Conservation (phyloP, 1,139 yeast genomes). For the Suhomyces maxii region DNA sequence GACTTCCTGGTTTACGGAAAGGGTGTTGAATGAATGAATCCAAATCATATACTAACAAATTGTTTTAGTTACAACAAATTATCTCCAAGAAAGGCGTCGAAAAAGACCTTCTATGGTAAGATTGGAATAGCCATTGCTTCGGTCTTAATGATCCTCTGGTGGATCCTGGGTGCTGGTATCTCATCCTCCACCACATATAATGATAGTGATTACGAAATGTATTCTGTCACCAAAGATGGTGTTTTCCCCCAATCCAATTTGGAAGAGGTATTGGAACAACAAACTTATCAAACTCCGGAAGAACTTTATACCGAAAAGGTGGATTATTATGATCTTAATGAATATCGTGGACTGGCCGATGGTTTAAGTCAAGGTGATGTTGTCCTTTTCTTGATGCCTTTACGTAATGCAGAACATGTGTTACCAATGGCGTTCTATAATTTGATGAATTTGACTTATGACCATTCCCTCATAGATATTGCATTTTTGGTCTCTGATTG, state of each 20-base stretch:
- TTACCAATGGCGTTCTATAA: slow-evolving; percentile 82
- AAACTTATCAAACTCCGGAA: slow-evolving; percentile 13
- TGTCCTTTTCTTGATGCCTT: slow-evolving; percentile 70
- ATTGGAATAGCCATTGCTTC: slow-evolving; percentile 8
- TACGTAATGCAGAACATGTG: slow-evolving; percentile 79
- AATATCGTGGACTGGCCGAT: slow-evolving; percentile 53
- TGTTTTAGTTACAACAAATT: slow-evolving; percentile 15
- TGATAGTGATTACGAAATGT: slow-evolving; percentile 25
- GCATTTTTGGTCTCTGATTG: slow-evolving; percentile 87
- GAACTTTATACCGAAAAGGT: slow-evolving; percentile 37
- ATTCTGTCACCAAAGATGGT: slow-evolving; percentile 42
- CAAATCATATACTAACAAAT: slow-evolving; percentile 5
- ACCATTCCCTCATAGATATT: slow-evolving; percentile 76
- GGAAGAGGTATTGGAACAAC: neutral
- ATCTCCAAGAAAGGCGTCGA: slow-evolving; percentile 15
- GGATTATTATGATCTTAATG: slow-evolving; percentile 61
- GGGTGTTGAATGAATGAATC: neutral
- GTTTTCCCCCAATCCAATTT: slow-evolving; percentile 18
- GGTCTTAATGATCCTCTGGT: slow-evolving; percentile 11
- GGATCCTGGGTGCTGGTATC: neutral
- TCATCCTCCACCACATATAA: neutral
- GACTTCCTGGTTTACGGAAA: no score
- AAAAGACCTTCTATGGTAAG: slow-evolving; percentile 5
- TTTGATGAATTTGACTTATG: slow-evolving; percentile 81
- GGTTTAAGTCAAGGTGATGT: slow-evolving; percentile 64